phyloP scores from a whole-genome alignment of 108 stramenopile species.

The Schizochytrium sp. region DNA sequence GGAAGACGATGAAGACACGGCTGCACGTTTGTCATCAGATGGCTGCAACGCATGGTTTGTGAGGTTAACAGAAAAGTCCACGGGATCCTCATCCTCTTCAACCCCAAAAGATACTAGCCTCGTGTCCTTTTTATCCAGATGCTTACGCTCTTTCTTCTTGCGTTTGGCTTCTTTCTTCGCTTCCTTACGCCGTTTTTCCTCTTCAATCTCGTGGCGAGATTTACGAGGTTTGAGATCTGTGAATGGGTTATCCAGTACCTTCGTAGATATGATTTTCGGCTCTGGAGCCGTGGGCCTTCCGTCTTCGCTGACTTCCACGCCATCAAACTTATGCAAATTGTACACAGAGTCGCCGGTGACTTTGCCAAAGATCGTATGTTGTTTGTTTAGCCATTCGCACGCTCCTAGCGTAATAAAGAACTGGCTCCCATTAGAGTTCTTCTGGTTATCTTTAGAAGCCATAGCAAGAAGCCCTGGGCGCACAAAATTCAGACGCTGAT shows the following conservation, averaged over 20 bases:
- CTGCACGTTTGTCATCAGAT: neutral
- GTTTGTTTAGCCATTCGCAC: slow-evolving; percentile 85
- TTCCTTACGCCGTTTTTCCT: slow-evolving; percentile 65
- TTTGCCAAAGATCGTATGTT: slow-evolving; percentile 92
- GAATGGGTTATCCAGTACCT: slow-evolving; percentile 88
- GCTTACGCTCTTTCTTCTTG: slow-evolving; percentile 52
- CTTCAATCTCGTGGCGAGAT: neutral
- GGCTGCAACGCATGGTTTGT: neutral
- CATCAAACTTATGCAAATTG: slow-evolving; percentile 90
- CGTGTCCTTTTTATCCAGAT: slow-evolving; percentile 73
- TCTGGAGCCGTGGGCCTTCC: slow-evolving; percentile 72
- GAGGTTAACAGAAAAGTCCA: slow-evolving; percentile 7
- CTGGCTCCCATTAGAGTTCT: slow-evolving; percentile 84
- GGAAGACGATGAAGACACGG: neutral
- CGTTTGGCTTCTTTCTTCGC: slow-evolving; percentile 47
- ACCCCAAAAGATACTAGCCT: slow-evolving; percentile 89
- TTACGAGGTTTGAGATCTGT: slow-evolving; percentile 82
- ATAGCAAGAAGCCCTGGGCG: slow-evolving; percentile 93
- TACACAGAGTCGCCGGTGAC: slow-evolving; percentile 90
- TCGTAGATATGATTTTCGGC: slow-evolving; percentile 77
- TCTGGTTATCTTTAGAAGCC: slow-evolving; percentile 78
- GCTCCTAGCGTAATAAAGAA: slow-evolving; percentile 95
- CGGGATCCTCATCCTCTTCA: slow-evolving; percentile 69
- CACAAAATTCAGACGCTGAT: slow-evolving; percentile 88
- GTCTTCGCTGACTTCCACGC: slow-evolving; percentile 78